Evolutionary conservation across 495 filamentous ascomycete species (phyloP).

Genomic region (Filosporella fistucella): DNA sequence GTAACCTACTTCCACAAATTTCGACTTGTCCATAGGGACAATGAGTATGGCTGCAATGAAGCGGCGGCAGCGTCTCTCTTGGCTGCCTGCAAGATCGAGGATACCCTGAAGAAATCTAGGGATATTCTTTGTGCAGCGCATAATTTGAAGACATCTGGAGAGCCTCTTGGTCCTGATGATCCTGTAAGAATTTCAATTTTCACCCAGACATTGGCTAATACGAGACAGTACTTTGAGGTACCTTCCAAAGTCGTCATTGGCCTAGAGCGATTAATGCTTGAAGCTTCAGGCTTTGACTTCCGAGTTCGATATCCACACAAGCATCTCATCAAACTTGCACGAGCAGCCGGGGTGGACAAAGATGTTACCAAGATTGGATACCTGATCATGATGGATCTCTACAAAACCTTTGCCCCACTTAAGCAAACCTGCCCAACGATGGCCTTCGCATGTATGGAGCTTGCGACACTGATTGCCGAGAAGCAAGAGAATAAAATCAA

Average conservation of each 20-base stretch:
- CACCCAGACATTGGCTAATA: slow-evolving; percentile 1
- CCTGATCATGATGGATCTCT: slow-evolving; percentile 80
- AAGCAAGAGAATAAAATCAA: slow-evolving; percentile 15
- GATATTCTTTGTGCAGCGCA: slow-evolving; percentile 89
- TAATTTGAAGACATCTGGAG: slow-evolving; percentile 71
- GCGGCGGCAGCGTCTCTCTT: slow-evolving; percentile 85
- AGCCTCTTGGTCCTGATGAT: slow-evolving; percentile 79
- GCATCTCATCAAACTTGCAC: slow-evolving; percentile 68
- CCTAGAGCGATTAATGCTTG: slow-evolving; percentile 90
- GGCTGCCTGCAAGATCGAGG: slow-evolving; percentile 93
- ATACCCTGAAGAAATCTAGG: slow-evolving; percentile 92
- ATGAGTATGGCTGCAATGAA: slow-evolving; percentile 65
- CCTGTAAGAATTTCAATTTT: slow-evolving; percentile 44
- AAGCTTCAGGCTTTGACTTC: slow-evolving; percentile 89
- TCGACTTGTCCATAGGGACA: slow-evolving; percentile 70
- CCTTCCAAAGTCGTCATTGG: slow-evolving; percentile 75
- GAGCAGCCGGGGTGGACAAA: slow-evolving; percentile 42
- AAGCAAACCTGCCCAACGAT: slow-evolving; percentile 80
- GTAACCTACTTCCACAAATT: slow-evolving; percentile 86
- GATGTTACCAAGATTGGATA: slow-evolving; percentile 61
- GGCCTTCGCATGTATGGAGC: slow-evolving; percentile 76
- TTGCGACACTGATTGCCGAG: slow-evolving; percentile 59
- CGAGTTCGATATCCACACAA: slow-evolving; percentile 86
- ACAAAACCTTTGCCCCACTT: slow-evolving; percentile 86
- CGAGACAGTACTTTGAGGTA: slow-evolving; percentile 70